A percentile compares a stretch with the other conserved stretches of the same genome.
Evolutionary conservation across 306 rosid genomes (phyloP).

Genomic region (Astragalus glycyphyllos): DNA sequence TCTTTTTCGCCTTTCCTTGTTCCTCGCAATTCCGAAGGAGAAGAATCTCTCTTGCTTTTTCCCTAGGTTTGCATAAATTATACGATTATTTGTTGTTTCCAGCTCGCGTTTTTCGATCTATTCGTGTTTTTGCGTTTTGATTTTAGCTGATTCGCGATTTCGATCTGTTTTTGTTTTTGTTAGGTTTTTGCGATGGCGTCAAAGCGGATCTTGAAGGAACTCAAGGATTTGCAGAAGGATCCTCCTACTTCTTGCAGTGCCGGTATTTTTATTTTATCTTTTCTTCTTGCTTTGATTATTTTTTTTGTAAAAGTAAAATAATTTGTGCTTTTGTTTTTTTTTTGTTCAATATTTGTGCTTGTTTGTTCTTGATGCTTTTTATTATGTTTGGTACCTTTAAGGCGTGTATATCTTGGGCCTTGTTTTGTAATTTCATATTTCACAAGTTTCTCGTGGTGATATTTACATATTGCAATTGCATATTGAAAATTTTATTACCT

Average conservation of each 20-base stretch:
- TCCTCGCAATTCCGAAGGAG: conserved; percentile 41
- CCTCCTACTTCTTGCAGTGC: conserved; percentile 93
- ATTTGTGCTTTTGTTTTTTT: background rate
- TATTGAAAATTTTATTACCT: background rate
- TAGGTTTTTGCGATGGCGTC: conserved; percentile 73
- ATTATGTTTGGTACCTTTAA: background rate
- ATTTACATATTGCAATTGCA: background rate
- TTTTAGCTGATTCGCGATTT: conserved; percentile 25
- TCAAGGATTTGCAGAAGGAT: conserved; percentile 91
- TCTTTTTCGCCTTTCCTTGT: no score
- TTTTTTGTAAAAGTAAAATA: background rate
- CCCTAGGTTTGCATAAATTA: conserved; percentile 36
- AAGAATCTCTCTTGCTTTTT: conserved; percentile 44
- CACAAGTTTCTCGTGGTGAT: background rate
- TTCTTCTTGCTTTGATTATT: background rate
- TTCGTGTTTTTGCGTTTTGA: conserved; percentile 11
- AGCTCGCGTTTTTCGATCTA: background rate
- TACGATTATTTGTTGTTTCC: background rate
- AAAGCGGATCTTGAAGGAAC: conserved; percentile 90
- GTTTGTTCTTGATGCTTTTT: background rate
- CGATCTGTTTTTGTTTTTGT: conserved; percentile 26
- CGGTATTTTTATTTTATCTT: conserved; percentile 47
- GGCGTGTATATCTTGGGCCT: background rate
- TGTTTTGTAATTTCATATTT: background rate
- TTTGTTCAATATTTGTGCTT: no score